phyloP scores from a whole-genome alignment of 164 flowering plant species.

The Amborella trichopoda region DNA sequence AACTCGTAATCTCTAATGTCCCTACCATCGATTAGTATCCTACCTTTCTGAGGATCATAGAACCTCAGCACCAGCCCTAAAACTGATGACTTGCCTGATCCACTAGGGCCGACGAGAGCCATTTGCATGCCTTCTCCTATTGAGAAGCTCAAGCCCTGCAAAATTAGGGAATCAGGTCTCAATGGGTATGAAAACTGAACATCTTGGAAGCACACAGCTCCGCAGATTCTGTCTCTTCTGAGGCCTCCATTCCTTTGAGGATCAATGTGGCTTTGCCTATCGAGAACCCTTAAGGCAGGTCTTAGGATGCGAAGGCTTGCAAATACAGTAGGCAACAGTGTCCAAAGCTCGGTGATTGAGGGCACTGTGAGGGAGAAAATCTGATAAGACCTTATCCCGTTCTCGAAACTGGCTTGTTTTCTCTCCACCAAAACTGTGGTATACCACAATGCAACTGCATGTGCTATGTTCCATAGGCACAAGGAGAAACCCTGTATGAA shows the following conservation, averaged over 20 bases:
- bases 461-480: slow-evolving; percentile 62
- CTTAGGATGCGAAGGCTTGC: slow-evolving; percentile 41
- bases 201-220: slow-evolving; percentile 33
- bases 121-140: slow-evolving; percentile 48
- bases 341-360: slow-evolving; percentile 69
- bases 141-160: slow-evolving; percentile 33
- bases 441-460: slow-evolving; percentile 72
- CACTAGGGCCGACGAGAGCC: slow-evolving; percentile 71
- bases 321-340: slow-evolving; percentile 51
- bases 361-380: slow-evolving; percentile 73
- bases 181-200: slow-evolving; percentile 40
- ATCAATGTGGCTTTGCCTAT: slow-evolving; percentile 43
- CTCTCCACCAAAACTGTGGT: slow-evolving; percentile 39
- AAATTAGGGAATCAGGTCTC: slow-evolving; percentile 39
- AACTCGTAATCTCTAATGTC: slow-evolving; percentile 36
- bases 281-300: slow-evolving; percentile 50
- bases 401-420: slow-evolving; percentile 33
- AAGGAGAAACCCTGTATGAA: slow-evolving; percentile 54
- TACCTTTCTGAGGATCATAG: slow-evolving; percentile 45
- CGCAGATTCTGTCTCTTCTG: slow-evolving; percentile 20
- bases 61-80: slow-evolving; percentile 50
- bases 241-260: slow-evolving; percentile 30
- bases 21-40: slow-evolving; percentile 36
- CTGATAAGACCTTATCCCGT: slow-evolving; percentile 65
- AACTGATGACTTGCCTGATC: slow-evolving; percentile 66